Conservation (phyloP, 108 stramenopile species). For the Nannochloropsis salina region DNA sequence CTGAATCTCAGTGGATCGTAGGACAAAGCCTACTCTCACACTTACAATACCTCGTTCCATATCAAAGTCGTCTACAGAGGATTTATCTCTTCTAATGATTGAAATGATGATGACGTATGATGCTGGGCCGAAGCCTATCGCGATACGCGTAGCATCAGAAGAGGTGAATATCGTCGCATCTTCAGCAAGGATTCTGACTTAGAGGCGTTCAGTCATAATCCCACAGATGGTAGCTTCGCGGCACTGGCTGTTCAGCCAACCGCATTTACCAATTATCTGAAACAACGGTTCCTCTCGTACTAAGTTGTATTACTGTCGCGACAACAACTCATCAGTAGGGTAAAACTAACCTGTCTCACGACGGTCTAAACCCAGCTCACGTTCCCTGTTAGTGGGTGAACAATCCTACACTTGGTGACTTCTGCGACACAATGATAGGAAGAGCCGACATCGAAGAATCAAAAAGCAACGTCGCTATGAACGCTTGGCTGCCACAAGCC, state of each 20-base stretch:
- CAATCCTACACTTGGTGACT: conserved; percentile 93
- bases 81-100: conserved; percentile 81
- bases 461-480: conserved; percentile 75
- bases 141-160: conserved; percentile 29
- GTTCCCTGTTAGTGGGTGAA: conserved; percentile 93
- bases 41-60: conserved; percentile 88
- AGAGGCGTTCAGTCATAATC: conserved; percentile 66
- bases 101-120: conserved; percentile 57
- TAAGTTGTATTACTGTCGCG: conserved; percentile 93
- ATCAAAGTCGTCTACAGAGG: conserved; percentile 86
- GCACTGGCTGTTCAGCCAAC: conserved; percentile 62
- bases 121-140: conserved; percentile 44
- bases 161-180: conserved; percentile 51
- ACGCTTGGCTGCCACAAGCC: conserved; percentile 77
- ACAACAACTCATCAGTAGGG: conserved; percentile 82
- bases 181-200: conserved; percentile 62
- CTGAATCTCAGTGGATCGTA: conserved; percentile 95
- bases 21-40: conserved; percentile 90
- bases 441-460: conserved; percentile 86
- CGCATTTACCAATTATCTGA: conserved; percentile 84
- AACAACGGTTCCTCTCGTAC: conserved; percentile 98
- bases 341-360: conserved; percentile 96
- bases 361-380: conserved; percentile 96
- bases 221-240: conserved; percentile 63
- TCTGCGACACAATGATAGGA: conserved; percentile 92